phyloP scores from a whole-genome alignment of 129 eudicot genomes.

The Lonicera japonica region DNA sequence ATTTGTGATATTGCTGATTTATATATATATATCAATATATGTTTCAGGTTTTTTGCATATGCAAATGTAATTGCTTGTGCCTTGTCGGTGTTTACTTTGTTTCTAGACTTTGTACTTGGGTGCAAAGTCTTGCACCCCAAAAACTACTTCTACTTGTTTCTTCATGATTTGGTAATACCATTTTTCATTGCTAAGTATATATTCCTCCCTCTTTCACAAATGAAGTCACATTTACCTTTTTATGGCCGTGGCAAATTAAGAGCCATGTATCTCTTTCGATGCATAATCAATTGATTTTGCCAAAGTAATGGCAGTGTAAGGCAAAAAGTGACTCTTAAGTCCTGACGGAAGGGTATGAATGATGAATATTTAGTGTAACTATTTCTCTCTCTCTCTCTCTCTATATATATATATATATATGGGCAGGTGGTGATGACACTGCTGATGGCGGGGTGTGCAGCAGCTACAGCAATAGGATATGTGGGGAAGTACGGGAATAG shows the following conservation, averaged over 20 bases:
- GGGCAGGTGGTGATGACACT: constrained; percentile 16
- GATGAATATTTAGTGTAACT: no score
- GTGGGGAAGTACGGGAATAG: constrained; percentile 32
- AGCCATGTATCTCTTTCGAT: no score
- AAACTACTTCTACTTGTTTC: constrained; percentile 46
- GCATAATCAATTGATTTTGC: no score
- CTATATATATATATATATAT: no score
- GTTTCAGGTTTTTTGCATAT: constrained; percentile 39
- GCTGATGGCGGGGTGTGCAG: constrained; percentile 31
- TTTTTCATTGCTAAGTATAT: neutral
- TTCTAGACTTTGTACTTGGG: constrained; percentile 27
- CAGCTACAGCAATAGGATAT: constrained; percentile 33
- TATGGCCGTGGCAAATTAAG: no score
- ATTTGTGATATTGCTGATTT: no score
- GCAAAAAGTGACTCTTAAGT: no score
- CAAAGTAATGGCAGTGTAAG: no score
- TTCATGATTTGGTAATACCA: constrained; percentile 71
- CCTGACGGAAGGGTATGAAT: no score
- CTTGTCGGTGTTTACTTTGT: constrained; percentile 33
- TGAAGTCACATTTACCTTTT: no score
- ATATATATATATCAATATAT: no score
- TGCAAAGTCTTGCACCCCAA: constrained; percentile 18
- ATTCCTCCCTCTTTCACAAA: neutral
- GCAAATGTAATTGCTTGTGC: constrained; percentile 39
- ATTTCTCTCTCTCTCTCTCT: no score